phyloP scores from a whole-genome alignment of 177 flowering plant genomes.

The Telopea speciosissima region DNA sequence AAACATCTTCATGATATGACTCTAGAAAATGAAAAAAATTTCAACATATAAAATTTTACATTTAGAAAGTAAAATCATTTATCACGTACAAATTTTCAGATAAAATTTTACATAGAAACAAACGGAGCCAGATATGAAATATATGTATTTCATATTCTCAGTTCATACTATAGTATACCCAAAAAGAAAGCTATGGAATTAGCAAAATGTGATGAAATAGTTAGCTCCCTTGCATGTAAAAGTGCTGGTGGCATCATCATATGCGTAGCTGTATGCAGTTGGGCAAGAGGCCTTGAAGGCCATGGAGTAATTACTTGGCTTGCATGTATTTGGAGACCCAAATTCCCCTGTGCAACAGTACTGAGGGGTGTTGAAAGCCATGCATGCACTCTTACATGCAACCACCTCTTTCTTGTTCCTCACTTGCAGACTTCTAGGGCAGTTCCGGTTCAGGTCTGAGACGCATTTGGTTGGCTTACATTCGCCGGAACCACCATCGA shows the following conservation, averaged over 20 bases:
- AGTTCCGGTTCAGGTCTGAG: slow-evolving; percentile 22
- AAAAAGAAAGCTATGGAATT: background rate
- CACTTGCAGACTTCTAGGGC: slow-evolving; percentile 26
- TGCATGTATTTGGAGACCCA: slow-evolving; percentile 21
- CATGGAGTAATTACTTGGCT: slow-evolving; percentile 19
- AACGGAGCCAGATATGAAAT: too few species aligned
- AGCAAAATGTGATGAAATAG: slow-evolving; percentile 5
- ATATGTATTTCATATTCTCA: background rate
- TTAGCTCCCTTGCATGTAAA: slow-evolving; percentile 7
- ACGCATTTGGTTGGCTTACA: slow-evolving; percentile 20
- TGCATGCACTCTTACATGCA: slow-evolving; percentile 34
- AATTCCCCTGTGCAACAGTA: slow-evolving; percentile 30
- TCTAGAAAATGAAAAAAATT: too few species aligned
- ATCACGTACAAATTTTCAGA: too few species aligned
- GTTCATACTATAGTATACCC: background rate
- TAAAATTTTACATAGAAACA: too few species aligned
- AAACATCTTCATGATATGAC: too few species aligned
- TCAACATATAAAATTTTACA: too few species aligned
- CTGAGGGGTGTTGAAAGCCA: slow-evolving; percentile 23
- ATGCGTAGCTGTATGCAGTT: slow-evolving; percentile 10
- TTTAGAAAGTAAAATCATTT: too few species aligned
- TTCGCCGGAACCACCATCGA: slow-evolving; percentile 18
- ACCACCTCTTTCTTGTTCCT: slow-evolving; percentile 14
- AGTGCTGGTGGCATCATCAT: slow-evolving; percentile 6
- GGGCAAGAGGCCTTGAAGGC: slow-evolving; percentile 32